Base-by-base conservation (phyloP, 331 rosid genomes). In the Malus hybrid region DNA sequence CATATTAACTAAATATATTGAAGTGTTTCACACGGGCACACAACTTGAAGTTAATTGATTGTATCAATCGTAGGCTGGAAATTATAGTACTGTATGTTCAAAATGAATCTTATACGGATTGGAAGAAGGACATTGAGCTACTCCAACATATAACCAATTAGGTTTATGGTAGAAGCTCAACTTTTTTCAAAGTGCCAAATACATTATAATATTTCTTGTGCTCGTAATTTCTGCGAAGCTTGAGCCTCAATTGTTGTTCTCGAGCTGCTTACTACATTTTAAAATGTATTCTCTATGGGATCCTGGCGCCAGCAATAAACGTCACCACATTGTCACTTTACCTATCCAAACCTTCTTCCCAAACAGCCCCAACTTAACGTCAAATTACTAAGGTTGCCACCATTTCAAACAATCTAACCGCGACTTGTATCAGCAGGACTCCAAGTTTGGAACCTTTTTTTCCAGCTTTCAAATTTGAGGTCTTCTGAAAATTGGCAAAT, bases 161-260 rank as follows among this genome's bases (percentile, higher is more conserved):
- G 0, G 0, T 9, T 39, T 9, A 39, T 39, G 4, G 12, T 39
- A 9, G 4, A 39, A 3, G 1, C 1, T 39, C 0, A 39, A 39
- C 12, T 39, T 39, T 39, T 39, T 39, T 39, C 46, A 9, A 39
- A 9, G 1, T 9, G 46, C 1, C 46, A 39, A 39, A 39, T 16
- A 20, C 6, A 57, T 8, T 79, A 60, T 72, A 26, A 70, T 75
- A 79, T 48, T 80, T 70, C 60, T 81, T 73, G 86, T 83, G 71
- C 77, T 76, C 67, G 77, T 81, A 78, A 84, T 82, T 79, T 74
- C 77, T 75, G 87, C 87, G 83, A 89, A 78, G 86, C 61, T 80
- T 86, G 68, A 80, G 89, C 89, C 91, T 78, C 72, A 87, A 85
- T 81, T 71, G 77, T 65, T 89, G 93, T 80, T 89, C 87, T 84